Evolutionary conservation across 2,329 filamentous ascomycete species (phyloP).

Genomic region (Colletotrichum sp.): DNA sequence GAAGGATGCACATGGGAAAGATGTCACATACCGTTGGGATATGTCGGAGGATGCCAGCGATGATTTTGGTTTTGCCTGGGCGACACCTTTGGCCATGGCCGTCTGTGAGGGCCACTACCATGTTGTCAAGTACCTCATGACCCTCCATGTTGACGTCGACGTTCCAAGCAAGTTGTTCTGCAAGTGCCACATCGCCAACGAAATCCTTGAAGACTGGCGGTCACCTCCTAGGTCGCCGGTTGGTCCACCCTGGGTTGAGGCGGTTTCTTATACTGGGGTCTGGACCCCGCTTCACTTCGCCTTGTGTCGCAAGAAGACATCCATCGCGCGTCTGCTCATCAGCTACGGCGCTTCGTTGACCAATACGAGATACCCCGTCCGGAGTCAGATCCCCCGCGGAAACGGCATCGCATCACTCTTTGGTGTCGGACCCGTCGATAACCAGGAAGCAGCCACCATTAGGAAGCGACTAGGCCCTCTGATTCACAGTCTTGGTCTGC

Average conservation of each 20-base stretch:
- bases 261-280: neutral
- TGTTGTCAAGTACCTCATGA: neutral
- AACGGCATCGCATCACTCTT: neutral
- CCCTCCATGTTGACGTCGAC: accelerated
- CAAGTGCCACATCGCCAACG: no score
- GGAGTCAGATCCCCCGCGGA: neutral
- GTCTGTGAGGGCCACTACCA: accelerated
- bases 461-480: accelerated
- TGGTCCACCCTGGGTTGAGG: no score
- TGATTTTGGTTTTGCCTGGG: neutral
- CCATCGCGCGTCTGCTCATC: neutral
- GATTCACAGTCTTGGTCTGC: accelerated
- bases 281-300: neutral
- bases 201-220: no score
- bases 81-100: neutral
- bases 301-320: accelerated
- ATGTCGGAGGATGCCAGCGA: no score
- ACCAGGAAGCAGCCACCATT: neutral
- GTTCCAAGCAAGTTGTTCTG: neutral
- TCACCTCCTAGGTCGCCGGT: no score
- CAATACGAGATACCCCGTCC: neutral
- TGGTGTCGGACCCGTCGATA: no score
- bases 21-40: no score
- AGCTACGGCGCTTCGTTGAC: neutral
- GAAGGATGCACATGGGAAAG: no score